phyloP scores from a whole-genome alignment of 2,329 filamentous ascomycete genomes.

The Daldinia sp. region DNA sequence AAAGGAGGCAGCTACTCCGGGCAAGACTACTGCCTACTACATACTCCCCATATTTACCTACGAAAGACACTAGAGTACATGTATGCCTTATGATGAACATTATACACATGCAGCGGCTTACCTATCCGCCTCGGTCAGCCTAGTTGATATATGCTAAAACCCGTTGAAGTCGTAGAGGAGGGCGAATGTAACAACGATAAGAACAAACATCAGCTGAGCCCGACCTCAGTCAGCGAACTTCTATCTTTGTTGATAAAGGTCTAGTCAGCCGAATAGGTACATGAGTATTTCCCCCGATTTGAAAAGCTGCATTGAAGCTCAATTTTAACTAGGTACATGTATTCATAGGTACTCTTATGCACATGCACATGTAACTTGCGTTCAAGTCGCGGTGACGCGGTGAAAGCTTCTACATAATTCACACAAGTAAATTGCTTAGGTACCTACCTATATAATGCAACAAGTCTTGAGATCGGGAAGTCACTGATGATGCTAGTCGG shows the following conservation, averaged over 20 bases:
- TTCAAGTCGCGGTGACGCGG: background rate
- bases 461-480: background rate
- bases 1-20: background rate
- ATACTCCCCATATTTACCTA: background rate
- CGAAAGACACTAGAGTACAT: background rate
- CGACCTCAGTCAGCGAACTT: slow-evolving; percentile 22
- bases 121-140: background rate
- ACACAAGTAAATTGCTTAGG: background rate
- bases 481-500: background rate
- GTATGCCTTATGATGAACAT: background rate
- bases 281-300: background rate
- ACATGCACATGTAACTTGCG: background rate
- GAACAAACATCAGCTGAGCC: slow-evolving; percentile 31
- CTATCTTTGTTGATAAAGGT: background rate
- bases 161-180: slow-evolving; percentile 24
- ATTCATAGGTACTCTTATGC: background rate
- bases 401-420: background rate
- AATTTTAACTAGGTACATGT: too few species aligned
- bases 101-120: background rate
- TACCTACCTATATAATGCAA: background rate
- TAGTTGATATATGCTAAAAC: slow-evolving; percentile 3
- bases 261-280: slow-evolving; percentile 3
- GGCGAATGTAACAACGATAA: slow-evolving; percentile 40
- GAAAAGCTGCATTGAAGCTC: too few species aligned
- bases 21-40: background rate